Conservation (phyloP, 164 flowering plant genomes). For the Tetracentron sinense region DNA sequence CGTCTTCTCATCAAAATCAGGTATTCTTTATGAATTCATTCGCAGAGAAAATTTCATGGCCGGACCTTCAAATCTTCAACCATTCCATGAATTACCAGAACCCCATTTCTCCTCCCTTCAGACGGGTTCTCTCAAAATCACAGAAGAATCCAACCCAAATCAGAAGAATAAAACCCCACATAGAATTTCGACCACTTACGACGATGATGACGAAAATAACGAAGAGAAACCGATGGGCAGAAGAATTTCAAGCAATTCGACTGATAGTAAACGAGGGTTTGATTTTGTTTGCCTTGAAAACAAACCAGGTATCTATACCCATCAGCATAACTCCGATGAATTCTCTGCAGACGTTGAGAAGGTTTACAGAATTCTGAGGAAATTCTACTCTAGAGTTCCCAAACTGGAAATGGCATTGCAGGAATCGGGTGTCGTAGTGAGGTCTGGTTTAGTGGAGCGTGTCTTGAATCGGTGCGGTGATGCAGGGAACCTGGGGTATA, state of each 20-base stretch:
- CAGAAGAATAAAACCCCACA: not conserved
- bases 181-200: not conserved
- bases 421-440: conserved; percentile 48
- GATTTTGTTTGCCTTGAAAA: conserved; percentile 33
- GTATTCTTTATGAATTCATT: not conserved
- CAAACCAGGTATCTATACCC: not conserved
- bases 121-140: conserved; percentile 8
- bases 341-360: conserved; percentile 67
- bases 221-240: not conserved
- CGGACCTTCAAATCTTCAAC: not conserved
- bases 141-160: not conserved
- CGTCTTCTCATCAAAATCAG: not conserved
- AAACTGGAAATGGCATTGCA: conserved; percentile 75
- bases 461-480: conserved; percentile 86
- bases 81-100: not conserved
- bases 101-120: conserved; percentile 7
- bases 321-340: conserved; percentile 29
- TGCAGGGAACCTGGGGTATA: conserved; percentile 79
- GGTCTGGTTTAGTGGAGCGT: conserved; percentile 56
- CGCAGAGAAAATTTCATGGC: not conserved
- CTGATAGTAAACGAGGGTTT: conserved; percentile 9
- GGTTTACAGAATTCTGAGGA: conserved; percentile 60
- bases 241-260: not conserved
- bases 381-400: conserved; percentile 70
- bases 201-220: not conserved